phyloP scores from a whole-genome alignment of 768 basidiomycete genomes.

The Lactarius hatsudake region DNA sequence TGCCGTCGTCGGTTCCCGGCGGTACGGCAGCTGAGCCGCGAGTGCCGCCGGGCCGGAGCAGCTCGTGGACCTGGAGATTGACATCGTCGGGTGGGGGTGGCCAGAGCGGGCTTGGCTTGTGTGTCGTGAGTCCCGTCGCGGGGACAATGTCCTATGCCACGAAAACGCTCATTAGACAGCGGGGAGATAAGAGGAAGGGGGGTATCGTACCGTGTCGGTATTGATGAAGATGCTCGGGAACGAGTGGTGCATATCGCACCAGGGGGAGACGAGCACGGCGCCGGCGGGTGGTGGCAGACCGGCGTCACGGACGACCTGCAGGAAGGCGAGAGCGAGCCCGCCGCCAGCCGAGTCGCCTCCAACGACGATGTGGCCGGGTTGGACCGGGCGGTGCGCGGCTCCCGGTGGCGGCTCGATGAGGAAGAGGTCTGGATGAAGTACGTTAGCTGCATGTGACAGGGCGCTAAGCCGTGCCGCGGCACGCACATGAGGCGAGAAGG shows the following conservation, averaged over 20 bases:
- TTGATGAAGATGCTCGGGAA: slow-evolving; percentile 88
- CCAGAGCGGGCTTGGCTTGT: slow-evolving; percentile 77
- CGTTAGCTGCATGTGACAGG: neutral
- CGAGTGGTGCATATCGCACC: slow-evolving; percentile 89
- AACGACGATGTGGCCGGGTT: slow-evolving; percentile 78
- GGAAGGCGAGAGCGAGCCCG: slow-evolving; percentile 74
- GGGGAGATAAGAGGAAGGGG: neutral
- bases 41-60: slow-evolving; percentile 36
- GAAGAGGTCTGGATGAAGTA: slow-evolving; percentile 68
- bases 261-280: slow-evolving; percentile 86
- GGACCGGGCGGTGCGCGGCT: slow-evolving; percentile 73
- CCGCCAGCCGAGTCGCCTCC: slow-evolving; percentile 97
- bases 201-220: slow-evolving; percentile 63
- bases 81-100: slow-evolving; percentile 71
- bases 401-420: slow-evolving; percentile 85
- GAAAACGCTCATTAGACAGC: neutral
- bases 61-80: slow-evolving; percentile 52
- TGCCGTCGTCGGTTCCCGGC: neutral
- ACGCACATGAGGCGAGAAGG: slow-evolving; percentile 74
- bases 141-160: slow-evolving; percentile 70
- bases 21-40: slow-evolving; percentile 34
- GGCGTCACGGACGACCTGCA: slow-evolving; percentile 84
- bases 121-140: slow-evolving; percentile 64
- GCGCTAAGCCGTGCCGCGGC: slow-evolving; percentile 28
- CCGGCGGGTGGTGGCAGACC: slow-evolving; percentile 86